Conservation (phyloP, 441 rosid species). For the Arabidopsis lyrata region DNA sequence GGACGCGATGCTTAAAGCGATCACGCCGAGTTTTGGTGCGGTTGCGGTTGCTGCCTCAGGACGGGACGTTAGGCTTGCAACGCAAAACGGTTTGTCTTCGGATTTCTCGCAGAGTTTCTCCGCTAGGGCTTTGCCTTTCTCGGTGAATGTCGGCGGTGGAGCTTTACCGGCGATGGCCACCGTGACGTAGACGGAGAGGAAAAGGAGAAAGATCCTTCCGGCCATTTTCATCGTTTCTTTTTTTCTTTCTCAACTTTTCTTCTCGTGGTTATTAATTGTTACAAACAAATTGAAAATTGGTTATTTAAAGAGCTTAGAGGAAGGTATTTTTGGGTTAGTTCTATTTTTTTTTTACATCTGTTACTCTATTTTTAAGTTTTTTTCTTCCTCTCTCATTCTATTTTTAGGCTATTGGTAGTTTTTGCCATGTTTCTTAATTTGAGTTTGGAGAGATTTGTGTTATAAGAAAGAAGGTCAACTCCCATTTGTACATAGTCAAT, state of each 20-base stretch:
- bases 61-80: slow-evolving; percentile 39
- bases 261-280: slow-evolving; percentile 15
- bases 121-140: slow-evolving; percentile 40
- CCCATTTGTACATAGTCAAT: slow-evolving; percentile 10
- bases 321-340: slow-evolving; percentile 31
- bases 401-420: slow-evolving; percentile 29
- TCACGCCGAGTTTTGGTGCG: slow-evolving; percentile 46
- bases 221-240: slow-evolving; percentile 37
- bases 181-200: slow-evolving; percentile 51
- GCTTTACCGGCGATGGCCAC: slow-evolving; percentile 44
- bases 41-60: slow-evolving; percentile 42
- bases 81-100: slow-evolving; percentile 44
- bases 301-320: slow-evolving; percentile 33
- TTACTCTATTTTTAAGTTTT: slow-evolving; percentile 34
- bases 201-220: slow-evolving; percentile 51
- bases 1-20: slow-evolving; percentile 45
- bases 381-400: background rate
- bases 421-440: slow-evolving; percentile 29
- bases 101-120: slow-evolving; percentile 45
- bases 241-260: slow-evolving; percentile 19
- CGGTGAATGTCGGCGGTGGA: slow-evolving; percentile 50
- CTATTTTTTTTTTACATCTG: slow-evolving; percentile 2
- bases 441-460: slow-evolving; percentile 16
- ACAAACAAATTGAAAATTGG: background rate
- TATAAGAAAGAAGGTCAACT: slow-evolving; percentile 27